Base-by-base conservation (phyloP, 345 rosid species). In the Hypericum androsaemum region DNA sequence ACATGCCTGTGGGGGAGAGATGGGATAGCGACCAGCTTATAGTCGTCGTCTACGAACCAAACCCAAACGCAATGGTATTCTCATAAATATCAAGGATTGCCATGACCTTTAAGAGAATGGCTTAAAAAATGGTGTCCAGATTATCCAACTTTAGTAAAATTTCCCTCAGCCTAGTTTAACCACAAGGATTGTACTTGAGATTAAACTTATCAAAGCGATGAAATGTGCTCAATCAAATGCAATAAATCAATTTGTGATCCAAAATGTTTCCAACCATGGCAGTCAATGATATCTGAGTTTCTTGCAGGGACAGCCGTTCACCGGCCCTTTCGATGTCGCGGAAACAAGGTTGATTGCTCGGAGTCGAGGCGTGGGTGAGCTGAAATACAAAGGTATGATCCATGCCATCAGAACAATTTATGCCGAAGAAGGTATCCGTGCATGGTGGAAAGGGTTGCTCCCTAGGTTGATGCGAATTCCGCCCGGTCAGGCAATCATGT, bases 391-490 rank as follows among this genome's bases (percentile, higher is more conserved):
- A 69, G 95, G 98, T 22, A 87, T 92, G 98, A 64, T 88, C 63
- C 90, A 92, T 51, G 96, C 95, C 5, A 83, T 92, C 59, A 71
- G 80, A 55, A 84, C 84, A 15, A 88, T 92, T 43, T 75, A 84
- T 61, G 74, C 80, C 0, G 86, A 88, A 75, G 97, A 92, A 74
- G 96, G 98, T 41, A 46, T 85, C 51, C 64, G 36, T 9, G 86
- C 94, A 22, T 64, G 88, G 74, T 88, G 98, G 96, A 88, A 81
- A 68, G 96, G 98, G 57, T 69, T 92, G 37, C 65, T 92, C 60
- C 98, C 98, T 28, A 80, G 98, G 54, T 81, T 92, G 43, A 92
- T 92, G 96, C 77, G 98, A 73, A 92, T 92, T 46, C 98, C 96
- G 0, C 98, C 98, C 1, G 95, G 98, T 57, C 96, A 92, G 71